Evolutionary conservation across 805 yeast species (phyloP), one percentile per base, ranked within the genome.

Genomic region (Candida quercuum): DNA sequence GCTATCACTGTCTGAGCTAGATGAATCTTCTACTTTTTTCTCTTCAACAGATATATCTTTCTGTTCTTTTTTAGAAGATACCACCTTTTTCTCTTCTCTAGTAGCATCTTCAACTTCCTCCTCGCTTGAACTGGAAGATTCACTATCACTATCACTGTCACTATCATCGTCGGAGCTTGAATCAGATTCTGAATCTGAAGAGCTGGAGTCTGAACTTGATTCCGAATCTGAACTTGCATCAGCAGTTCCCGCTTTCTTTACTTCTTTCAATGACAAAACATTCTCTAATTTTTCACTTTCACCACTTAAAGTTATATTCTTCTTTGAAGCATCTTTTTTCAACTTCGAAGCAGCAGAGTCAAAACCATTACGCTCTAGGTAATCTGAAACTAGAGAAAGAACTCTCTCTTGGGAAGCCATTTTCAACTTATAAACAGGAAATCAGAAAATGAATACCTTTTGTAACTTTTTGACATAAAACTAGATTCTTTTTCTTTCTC

Each of bases 201-300:
- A 48, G 29, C 41, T 50, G 16, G 54, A 48, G 45, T 48, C 53
- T 16, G 60, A 50, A 25, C 32, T 45, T 14, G 58, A 50, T 26
- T 41, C 58, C 17, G 59, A 50, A 19, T 28, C 33, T 32, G 45
- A 36, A 16, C 29, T 13, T 18, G 43, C 34, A 3, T 34, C 39
- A 14, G 28, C 38, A 15, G n/a, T n/a, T n/a, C n/a, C n/a, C n/a
- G n/a, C n/a, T n/a, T 34, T 54, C 32, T 40, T 26, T 27, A 34
- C 34, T 5, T 14, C n/a, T 21, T 36, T 35, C 7, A 16, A 16
- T 28, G 32, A 40, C 27, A 42, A 19, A 33, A 43, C 24, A 6
- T 48, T 47, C 32, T 48, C 54, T 6, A 49, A 34, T 32, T 47
- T 45, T 4, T 34, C 42, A 17, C 36, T 33, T 11, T 31, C 25